A percentile compares a stretch with the other conserved stretches of the same genome.
Evolutionary conservation across 352 stramenopile genomes (phyloP).

Genomic region (Blastocystis sp.): DNA sequence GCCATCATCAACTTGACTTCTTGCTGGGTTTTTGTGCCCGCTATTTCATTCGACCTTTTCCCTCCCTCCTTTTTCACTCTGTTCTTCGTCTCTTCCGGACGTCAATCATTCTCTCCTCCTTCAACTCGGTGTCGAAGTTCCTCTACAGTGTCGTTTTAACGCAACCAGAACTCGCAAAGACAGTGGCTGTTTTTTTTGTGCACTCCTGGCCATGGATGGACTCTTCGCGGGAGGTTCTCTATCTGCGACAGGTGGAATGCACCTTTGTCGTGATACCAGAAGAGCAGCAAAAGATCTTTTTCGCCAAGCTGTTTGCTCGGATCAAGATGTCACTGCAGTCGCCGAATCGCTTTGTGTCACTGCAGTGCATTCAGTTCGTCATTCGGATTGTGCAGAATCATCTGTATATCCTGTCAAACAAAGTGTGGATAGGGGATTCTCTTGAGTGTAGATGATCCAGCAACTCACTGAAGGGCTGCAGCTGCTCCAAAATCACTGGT

Average conservation of each 20-base stretch:
- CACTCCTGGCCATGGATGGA: slow-evolving; percentile 33
- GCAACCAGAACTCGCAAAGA: slow-evolving; percentile 19
- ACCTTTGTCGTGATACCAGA: slow-evolving; percentile 35
- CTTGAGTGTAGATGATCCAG: background rate
- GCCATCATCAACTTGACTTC: background rate
- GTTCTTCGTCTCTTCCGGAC: slow-evolving; percentile 39
- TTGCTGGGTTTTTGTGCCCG: slow-evolving; percentile 7
- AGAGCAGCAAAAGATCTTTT: background rate
- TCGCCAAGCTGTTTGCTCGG: background rate
- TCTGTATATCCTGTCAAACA: background rate
- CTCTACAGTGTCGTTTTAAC: slow-evolving; percentile 28
- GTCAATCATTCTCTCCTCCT: slow-evolving; percentile 52
- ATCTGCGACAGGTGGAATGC: slow-evolving; percentile 45
- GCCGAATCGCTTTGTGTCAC: slow-evolving; percentile 41
- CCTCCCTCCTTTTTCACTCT: background rate
- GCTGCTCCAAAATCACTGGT: slow-evolving; percentile 15
- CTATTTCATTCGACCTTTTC: slow-evolving; percentile 48
- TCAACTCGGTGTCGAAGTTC: slow-evolving; percentile 29
- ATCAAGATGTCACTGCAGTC: background rate
- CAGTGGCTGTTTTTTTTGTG: background rate
- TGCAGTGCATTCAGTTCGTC: slow-evolving; percentile 16
- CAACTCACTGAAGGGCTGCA: background rate
- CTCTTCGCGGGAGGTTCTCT: slow-evolving; percentile 42
- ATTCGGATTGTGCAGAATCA: slow-evolving; percentile 13
- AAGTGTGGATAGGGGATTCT: background rate